phyloP scores from a whole-genome alignment of 202 grass and related monocot genomes.

The Schoenoplectus triqueter region DNA sequence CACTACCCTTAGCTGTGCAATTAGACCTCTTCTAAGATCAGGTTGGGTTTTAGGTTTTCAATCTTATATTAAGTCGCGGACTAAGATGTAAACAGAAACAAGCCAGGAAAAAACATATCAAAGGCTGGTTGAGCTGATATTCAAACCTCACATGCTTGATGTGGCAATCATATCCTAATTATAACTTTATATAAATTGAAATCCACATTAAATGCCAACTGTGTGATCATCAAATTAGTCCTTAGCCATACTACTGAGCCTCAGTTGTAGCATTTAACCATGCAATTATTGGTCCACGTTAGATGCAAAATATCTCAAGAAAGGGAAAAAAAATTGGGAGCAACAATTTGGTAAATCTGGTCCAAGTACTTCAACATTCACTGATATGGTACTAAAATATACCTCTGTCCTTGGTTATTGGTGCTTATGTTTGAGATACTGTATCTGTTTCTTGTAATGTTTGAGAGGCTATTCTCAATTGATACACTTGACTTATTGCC shows the following conservation, averaged over 20 bases:
- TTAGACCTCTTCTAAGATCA: too few relatives aligned
- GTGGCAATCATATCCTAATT: neutral
- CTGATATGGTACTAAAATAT: neutral
- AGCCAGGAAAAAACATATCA: slow-evolving; percentile 14
- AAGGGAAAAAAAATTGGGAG: neutral
- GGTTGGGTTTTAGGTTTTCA: neutral
- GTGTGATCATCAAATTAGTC: neutral
- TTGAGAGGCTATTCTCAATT: neutral
- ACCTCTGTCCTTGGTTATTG: neutral
- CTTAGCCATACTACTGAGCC: neutral
- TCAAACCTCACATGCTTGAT: neutral
- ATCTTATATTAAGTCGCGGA: neutral
- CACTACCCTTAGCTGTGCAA: too few relatives aligned
- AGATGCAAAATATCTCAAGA: neutral
- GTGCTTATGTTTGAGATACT: neutral
- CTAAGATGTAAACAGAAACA: neutral
- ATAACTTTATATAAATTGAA: neutral
- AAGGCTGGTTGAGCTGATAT: neutral
- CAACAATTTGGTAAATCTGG: neutral
- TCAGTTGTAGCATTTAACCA: neutral
- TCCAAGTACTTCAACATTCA: neutral
- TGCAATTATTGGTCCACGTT: neutral
- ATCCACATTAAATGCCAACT: neutral
- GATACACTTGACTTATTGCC: slow-evolving; percentile 19
- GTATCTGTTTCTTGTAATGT: neutral